A percentile compares a stretch with the other conserved stretches of the same genome.
These are phyloP conservation scores for Clitopilus hobsonii DNA, from an alignment of 768 basidiomycete genomes.

Conservation along the genomic window DNA sequence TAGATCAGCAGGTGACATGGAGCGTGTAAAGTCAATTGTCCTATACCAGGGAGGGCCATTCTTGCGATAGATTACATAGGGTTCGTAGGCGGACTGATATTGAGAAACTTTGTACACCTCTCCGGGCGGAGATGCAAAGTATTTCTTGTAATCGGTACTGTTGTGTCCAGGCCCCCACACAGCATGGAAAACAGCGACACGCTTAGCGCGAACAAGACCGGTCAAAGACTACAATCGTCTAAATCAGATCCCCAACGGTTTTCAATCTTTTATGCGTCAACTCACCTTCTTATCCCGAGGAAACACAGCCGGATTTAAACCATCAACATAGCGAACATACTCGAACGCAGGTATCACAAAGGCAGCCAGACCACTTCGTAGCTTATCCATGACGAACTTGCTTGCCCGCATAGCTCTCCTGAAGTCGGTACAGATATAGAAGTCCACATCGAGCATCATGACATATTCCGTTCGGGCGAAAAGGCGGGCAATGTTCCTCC, in stretches of 20 bases:
- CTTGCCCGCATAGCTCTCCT: slow-evolving; percentile 48
- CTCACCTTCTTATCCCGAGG: slow-evolving; percentile 67
- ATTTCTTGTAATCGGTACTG: slow-evolving; percentile 72
- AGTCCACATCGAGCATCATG: slow-evolving; percentile 92
- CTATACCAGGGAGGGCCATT: slow-evolving; percentile 70
- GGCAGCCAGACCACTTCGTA: slow-evolving; percentile 60
- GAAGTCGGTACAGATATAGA: slow-evolving; percentile 81
- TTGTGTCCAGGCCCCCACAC: slow-evolving; percentile 78
- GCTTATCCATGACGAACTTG: slow-evolving; percentile 33
- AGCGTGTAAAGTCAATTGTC: slow-evolving; percentile 1
- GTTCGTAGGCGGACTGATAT: slow-evolving; percentile 85
- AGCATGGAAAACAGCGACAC: slow-evolving; percentile 74
- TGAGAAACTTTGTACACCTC: slow-evolving; percentile 70
- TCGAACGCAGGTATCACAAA: slow-evolving; percentile 87
- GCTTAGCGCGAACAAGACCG: slow-evolving; percentile 30
- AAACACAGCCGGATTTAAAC: slow-evolving; percentile 51
- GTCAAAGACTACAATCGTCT: slow-evolving; percentile 42
- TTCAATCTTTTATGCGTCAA: slow-evolving; percentile 1
- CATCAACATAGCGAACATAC: slow-evolving; percentile 62
- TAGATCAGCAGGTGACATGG: background rate
- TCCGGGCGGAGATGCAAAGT: slow-evolving; percentile 55
- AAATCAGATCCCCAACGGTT: background rate
- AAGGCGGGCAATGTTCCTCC: slow-evolving; percentile 82
- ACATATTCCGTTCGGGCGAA: slow-evolving; percentile 81
- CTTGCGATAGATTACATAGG: slow-evolving; percentile 80